phyloP scores from a whole-genome alignment of 2,329 filamentous ascomycete genomes.

The Verruconis gallopava region DNA sequence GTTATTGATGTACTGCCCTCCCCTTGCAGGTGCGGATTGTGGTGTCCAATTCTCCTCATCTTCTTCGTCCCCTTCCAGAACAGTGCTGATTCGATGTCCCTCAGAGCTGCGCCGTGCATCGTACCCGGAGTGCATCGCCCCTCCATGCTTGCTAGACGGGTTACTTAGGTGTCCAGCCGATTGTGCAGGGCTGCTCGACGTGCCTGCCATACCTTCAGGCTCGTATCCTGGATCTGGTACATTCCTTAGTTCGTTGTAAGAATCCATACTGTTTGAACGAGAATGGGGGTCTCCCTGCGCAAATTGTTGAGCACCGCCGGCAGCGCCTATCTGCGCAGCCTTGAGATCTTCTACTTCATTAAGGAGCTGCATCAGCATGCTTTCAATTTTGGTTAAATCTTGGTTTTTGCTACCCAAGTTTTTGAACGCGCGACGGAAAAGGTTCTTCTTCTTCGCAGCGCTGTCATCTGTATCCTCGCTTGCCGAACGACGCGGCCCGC shows the following conservation, averaged over 20 bases:
- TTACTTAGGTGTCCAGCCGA: conserved; percentile 59
- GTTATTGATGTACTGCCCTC: conserved; percentile 45
- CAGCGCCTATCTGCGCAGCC: conserved; percentile 20
- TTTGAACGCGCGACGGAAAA: conserved; percentile 90
- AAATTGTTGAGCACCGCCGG: conserved; percentile 16
- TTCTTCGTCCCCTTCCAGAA: conserved; percentile 72
- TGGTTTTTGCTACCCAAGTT: conserved; percentile 80
- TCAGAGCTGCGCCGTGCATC: conserved; percentile 46
- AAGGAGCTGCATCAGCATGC: conserved; percentile 68
- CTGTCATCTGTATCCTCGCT: conserved; percentile 42
- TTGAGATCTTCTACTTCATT: conserved; percentile 69
- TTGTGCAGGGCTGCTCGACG: conserved; percentile 59
- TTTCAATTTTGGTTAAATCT: conserved; percentile 66
- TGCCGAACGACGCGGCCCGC: conserved; percentile 32
- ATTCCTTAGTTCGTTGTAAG: conserved; percentile 60
- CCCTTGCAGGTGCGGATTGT: conserved; percentile 24
- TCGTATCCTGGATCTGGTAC: conserved; percentile 57
- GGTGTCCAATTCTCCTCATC: conserved; percentile 39
- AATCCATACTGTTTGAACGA: conserved; percentile 42
- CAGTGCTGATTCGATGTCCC: conserved; percentile 71
- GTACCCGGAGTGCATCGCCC: conserved; percentile 35
- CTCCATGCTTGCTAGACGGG: conserved; percentile 34
- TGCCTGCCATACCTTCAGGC: conserved; percentile 66
- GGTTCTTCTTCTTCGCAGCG: conserved; percentile 71
- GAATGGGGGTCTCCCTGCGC: conserved; percentile 15